Evolutionary conservation across 2,329 filamentous ascomycete species (phyloP).

Genomic region (Sporothrix euskadiensis): DNA sequence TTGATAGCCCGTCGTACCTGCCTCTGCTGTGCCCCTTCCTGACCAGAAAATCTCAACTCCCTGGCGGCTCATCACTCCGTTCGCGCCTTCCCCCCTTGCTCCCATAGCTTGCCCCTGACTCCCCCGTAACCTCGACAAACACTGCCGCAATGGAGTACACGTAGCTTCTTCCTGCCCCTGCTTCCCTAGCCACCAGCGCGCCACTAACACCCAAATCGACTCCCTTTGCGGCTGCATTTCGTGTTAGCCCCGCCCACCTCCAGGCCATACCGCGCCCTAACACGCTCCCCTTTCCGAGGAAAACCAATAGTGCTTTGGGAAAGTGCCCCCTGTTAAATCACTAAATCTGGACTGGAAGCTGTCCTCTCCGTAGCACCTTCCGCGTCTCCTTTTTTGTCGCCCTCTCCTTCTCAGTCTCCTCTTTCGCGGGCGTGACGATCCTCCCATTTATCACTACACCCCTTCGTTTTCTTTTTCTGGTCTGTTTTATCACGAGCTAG

Average conservation of each 20-base stretch:
- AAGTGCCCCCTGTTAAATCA: neutral
- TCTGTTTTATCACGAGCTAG: conserved; percentile 18
- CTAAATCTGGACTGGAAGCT: conserved; percentile 1
- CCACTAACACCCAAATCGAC: conserved; percentile 7
- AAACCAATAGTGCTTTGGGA: neutral
- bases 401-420: neutral
- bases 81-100: conserved; percentile 18
- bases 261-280: conserved; percentile 11
- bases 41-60: neutral
- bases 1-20: neutral
- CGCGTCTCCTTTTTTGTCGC: conserved; percentile 20
- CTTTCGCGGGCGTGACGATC: neutral
- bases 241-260: conserved; percentile 8
- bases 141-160: conserved; percentile 15
- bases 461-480: conserved; percentile 6
- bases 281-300: neutral
- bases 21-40: conserved; percentile 5
- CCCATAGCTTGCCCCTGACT: neutral
- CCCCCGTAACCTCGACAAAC: neutral
- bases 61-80: neutral
- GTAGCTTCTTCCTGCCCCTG: conserved; percentile 22
- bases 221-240: conserved; percentile 2
- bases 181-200: neutral
- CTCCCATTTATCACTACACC: conserved; percentile 12
- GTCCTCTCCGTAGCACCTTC: neutral